phyloP scores from a whole-genome alignment of 2,329 filamentous ascomycete species.

The Fusarium tupiense region DNA sequence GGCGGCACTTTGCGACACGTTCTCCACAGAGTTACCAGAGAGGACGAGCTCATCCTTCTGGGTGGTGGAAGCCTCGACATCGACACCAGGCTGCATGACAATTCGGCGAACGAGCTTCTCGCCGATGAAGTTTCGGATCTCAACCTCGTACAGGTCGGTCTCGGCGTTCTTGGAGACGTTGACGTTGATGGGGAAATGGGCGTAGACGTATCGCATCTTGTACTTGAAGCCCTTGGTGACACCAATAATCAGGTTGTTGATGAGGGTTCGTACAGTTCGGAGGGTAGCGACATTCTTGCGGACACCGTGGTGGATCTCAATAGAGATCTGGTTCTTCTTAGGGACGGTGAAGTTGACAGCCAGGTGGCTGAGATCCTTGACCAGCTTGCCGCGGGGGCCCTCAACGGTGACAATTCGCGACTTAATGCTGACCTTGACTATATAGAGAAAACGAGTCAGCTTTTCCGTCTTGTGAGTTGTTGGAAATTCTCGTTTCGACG shows the following conservation, averaged over 20 bases:
- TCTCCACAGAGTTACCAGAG: constrained; percentile 93
- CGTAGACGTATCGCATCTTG: constrained; percentile 99
- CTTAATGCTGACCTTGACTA: constrained; percentile 98
- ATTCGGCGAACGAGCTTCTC: constrained; percentile 99
- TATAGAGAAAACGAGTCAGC: constrained; percentile 57
- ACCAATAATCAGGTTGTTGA: constrained; percentile 98
- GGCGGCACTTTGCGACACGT: constrained; percentile 96
- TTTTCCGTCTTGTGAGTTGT: constrained; percentile 19
- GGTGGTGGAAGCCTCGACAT: constrained; percentile 87
- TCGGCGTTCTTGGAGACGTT: constrained; percentile 97
- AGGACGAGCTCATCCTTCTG: constrained; percentile 98
- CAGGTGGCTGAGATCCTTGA: constrained; percentile 96
- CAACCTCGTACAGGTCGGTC: constrained; percentile 87
- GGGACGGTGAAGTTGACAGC: constrained; percentile 94
- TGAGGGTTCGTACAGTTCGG: constrained; percentile 96
- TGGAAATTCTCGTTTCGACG: not conserved
- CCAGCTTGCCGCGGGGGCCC: constrained; percentile 96
- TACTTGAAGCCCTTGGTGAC: constrained; percentile 99
- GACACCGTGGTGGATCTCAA: constrained; percentile 98
- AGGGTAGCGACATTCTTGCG: constrained; percentile 98
- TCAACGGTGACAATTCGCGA: constrained; percentile 96
- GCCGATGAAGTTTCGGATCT: constrained; percentile 99
- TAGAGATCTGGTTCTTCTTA: constrained; percentile 87
- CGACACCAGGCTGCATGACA: constrained; percentile 87
- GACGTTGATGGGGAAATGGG: constrained; percentile 99